Evolutionary conservation across 345 rosid species (phyloP), one percentile per base, ranked within the genome.

Genomic region (Noccaea bulbosa): DNA sequence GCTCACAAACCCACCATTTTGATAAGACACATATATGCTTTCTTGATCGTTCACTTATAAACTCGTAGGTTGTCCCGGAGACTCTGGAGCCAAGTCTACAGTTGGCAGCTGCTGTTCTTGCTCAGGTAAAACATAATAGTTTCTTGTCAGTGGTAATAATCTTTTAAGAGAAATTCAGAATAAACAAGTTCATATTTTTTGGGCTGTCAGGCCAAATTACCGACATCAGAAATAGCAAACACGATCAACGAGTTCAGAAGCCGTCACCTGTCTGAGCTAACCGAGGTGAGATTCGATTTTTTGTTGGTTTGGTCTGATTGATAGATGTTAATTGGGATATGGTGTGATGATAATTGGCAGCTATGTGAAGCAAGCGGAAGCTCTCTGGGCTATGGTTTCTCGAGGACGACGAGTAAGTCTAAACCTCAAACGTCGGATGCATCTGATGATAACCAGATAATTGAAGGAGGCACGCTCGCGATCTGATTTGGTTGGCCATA

Each of bases 31-130:
- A 10, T 16, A n/a, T 40, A 10, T 16, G 41, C 63, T 59, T 65
- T 41, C 44, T 52, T 20, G 37, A 24, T 10, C 8, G 1, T 61
- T 45, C 6, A 27, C 16, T 68, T 6, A 67, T 50, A 51, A 7
- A 41, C 72, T 59, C 17, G 38, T 72, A 93, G 97, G 98, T 93
- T 82, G 98, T 93, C 49, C 98, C 98, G n/a, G 98, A 93, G 83
- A 87, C 96, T 46, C 79, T 93, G 84, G 98, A 93, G 80, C 98
- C 98, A 54, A 93, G 98, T 83, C 83, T 93, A 57, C 98, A 93
- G 77, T 86, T 93, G 81, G 98, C 97, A 46, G 96, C 98, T 65
- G 98, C 97, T 74, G 98, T 93, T 80, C 98, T 93, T 72, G 96
- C 97, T 11, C 94, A 91, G 97, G 98, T 90, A 81, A 53, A 62